A percentile compares a stretch with the other conserved stretches of the same genome.
phyloP scores from a whole-genome alignment of 345 rosid species.

The Streptanthus diversifolius region DNA sequence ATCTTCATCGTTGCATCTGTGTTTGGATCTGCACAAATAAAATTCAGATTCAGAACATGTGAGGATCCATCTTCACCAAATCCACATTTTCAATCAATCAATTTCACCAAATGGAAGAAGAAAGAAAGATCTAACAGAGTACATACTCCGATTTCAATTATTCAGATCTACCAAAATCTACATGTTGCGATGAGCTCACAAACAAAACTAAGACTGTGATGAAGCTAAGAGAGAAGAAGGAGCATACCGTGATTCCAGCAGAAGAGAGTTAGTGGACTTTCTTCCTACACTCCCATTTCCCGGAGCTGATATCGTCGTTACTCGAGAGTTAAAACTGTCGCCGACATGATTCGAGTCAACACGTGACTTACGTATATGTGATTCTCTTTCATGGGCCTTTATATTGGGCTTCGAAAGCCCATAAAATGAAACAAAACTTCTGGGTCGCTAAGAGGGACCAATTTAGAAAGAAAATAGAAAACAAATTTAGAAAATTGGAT shows the following conservation, averaged over 20 bases:
- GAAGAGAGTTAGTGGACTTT: neutral
- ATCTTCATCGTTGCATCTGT: slow-evolving; percentile 7
- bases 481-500: too few relatives aligned
- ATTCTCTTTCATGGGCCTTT: neutral
- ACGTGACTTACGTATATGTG: slow-evolving; percentile 4
- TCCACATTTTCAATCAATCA: neutral
- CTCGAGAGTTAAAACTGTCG: neutral
- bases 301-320: slow-evolving; percentile 15
- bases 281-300: neutral
- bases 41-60: neutral
- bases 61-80: neutral
- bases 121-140: neutral
- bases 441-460: neutral
- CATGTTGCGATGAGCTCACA: neutral
- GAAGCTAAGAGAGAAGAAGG: neutral
- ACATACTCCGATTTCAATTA: neutral
- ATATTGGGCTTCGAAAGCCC: neutral
- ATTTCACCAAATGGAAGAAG: neutral
- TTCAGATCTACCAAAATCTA: neutral
- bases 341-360: slow-evolving; percentile 24
- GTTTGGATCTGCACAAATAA: slow-evolving; percentile 5
- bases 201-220: neutral
- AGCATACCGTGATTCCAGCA: neutral
- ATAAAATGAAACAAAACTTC: neutral
- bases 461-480: neutral